Base-by-base conservation (phyloP, 2,329 filamentous ascomycete species). In the Aspergillus vadensis region DNA sequence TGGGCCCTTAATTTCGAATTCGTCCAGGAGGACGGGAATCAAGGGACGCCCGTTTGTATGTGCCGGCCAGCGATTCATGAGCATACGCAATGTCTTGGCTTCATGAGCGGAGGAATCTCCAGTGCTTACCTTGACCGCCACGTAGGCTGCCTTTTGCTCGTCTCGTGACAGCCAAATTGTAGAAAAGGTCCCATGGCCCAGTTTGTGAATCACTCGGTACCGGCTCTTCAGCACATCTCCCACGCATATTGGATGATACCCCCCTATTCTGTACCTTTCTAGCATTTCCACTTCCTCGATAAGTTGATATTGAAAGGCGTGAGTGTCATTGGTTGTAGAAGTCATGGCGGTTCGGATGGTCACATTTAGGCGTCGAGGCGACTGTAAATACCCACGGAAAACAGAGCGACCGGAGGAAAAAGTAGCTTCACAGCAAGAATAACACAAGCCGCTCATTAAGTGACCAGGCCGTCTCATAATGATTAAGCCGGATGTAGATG, bases 171-270 rank as follows among this genome's bases (percentile, higher is more conserved):
- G 70, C 79, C 76, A 82, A 41, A 79, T 75, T 15, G 76, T 81
- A 12, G 78, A 77, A 62, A 69, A 80, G 10, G 74, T 69, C n/a
- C 80, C 79, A 19, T 72, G 77, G 8, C 80, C 79, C 9, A 82
- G 72, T 65, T 82, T 82, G 60, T 80, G 73, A 21, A 79, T 65
- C 41, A 81, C 68, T 47, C 67, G 65, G 61, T 82, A 82, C 19
- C 76, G 73, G 47, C 70, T 56, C 8, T 75, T 57, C 56, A 81
- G 78, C 1, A 61, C 25, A 38, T 80, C 77, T n/a, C 77, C 77
- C 6, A 82, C 68, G 1, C 61, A 59, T 10, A 79, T 68, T 1
- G 80, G 78, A 63, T 81, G 78, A 52, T 72, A 80, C 7, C 78
- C 76, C 5, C 77, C 77, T 5, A 66, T 67, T 9, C 57, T 65